Evolutionary conservation across 768 basidiomycete genomes (phyloP).

Genomic region (Mycena alexandri): DNA sequence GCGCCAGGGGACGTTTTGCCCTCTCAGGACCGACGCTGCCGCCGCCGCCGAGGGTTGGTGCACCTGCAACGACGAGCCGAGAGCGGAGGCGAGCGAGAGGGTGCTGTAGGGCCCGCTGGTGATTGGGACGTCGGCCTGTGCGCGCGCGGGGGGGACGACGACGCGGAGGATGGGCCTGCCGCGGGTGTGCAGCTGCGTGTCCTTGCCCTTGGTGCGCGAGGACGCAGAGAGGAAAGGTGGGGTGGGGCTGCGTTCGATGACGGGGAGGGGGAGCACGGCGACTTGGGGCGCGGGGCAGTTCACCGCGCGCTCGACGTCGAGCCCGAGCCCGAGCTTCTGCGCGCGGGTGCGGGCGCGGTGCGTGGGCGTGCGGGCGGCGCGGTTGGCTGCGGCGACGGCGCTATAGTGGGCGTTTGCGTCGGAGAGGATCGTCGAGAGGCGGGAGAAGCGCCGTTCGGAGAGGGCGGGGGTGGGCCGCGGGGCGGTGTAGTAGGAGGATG

Average conservation of each 20-base stretch:
- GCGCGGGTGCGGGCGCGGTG: slow-evolving; percentile 66
- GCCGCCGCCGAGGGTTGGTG: no score
- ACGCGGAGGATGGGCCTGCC: slow-evolving; percentile 24
- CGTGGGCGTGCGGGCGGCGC: slow-evolving; percentile 51
- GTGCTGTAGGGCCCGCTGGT: slow-evolving; percentile 11
- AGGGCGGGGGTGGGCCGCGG: slow-evolving; percentile 42
- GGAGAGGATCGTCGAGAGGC: slow-evolving; percentile 57
- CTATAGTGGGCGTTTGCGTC: slow-evolving; percentile 58
- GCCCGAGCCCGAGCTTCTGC: slow-evolving; percentile 53
- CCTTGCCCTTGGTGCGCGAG: neutral
- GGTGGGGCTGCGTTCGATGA: slow-evolving; percentile 47
- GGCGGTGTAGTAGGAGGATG: slow-evolving; percentile 21
- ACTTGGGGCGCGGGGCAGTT: slow-evolving; percentile 54
- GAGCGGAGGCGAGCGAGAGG: slow-evolving; percentile 12
- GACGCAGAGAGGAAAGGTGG: slow-evolving; percentile 32
- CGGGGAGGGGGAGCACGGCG: slow-evolving; percentile 54
- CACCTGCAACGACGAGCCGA: neutral
- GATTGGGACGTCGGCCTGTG: slow-evolving; percentile 25
- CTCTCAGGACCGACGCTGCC: slow-evolving; percentile 41
- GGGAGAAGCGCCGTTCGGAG: slow-evolving; percentile 45
- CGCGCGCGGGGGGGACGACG: slow-evolving; percentile 23
- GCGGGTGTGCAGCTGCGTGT: slow-evolving; percentile 28
- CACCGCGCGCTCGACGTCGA: slow-evolving; percentile 59
- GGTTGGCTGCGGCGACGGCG: slow-evolving; percentile 53
- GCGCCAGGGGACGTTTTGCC: slow-evolving; percentile 41